Conservation (phyloP, 257 asterid species). For the Nicotiana obtusifolia region DNA sequence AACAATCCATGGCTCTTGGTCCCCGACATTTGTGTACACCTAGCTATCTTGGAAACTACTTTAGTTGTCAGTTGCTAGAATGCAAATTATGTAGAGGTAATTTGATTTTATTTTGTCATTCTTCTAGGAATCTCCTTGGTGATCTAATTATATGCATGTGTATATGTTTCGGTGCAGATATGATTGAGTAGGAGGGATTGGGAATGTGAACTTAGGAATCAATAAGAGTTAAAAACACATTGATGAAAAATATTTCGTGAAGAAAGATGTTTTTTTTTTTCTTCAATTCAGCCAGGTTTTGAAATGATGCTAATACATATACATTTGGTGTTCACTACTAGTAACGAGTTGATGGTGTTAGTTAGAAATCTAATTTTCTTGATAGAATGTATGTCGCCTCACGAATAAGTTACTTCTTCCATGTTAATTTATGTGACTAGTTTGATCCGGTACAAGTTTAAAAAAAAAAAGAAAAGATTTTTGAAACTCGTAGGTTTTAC, state of each 20-base stretch:
- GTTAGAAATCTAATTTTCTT: not conserved
- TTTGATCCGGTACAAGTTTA: no score
- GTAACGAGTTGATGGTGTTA: not conserved
- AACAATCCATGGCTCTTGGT: not conserved
- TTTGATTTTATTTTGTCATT: not conserved
- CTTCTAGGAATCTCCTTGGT: not conserved
- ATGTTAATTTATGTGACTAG: no score
- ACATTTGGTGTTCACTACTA: not conserved
- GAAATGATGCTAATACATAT: not conserved
- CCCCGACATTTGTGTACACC: not conserved
- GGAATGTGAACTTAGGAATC: no score
- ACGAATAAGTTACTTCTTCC: not conserved
- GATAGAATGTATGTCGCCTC: not conserved
- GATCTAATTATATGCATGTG: not conserved
- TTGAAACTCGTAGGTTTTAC: no score
- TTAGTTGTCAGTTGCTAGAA: not conserved
- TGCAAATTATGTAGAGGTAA: not conserved
- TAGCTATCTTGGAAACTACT: not conserved
- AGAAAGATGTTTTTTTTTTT: not conserved
- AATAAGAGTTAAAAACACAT: not conserved
- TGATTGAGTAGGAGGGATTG: not conserved
- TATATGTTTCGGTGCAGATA: not conserved
- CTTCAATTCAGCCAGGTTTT: not conserved
- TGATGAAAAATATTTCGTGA: not conserved
- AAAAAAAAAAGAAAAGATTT: no score